A percentile compares a stretch with the other conserved stretches of the same genome.
Evolutionary conservation across 352 stramenopile genomes (phyloP).

Genomic region (Pythium plurisporium): DNA sequence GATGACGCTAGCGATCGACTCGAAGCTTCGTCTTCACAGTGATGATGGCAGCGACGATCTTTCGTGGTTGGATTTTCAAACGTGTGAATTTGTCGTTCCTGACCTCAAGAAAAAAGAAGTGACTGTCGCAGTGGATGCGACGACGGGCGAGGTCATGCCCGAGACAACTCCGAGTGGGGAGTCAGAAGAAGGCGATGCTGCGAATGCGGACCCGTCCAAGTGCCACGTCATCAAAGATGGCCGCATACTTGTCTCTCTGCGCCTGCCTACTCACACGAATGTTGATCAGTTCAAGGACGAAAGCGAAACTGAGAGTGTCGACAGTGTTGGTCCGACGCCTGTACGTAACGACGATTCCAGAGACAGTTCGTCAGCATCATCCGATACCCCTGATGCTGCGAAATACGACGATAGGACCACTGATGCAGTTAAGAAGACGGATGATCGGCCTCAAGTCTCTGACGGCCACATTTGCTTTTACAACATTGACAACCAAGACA

Average conservation of each 20-base stretch:
- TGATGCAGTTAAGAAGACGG: neutral
- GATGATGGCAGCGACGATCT: conserved; percentile 37
- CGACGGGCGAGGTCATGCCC: conserved; percentile 12
- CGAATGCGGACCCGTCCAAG: neutral
- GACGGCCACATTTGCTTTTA: conserved; percentile 71
- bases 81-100: conserved; percentile 44
- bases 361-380: neutral
- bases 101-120: conserved; percentile 25
- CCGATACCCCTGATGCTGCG: neutral
- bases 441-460: conserved; percentile 37
- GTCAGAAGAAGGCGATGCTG: neutral
- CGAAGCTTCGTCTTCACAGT: conserved; percentile 48
- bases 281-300: conserved; percentile 13
- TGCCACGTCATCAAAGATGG: conserved; percentile 9
- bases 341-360: conserved; percentile 1
- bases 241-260: conserved; percentile 6
- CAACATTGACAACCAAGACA: conserved; percentile 52
- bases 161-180: neutral
- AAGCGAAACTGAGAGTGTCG: neutral
- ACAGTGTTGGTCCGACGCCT: conserved; percentile 2
- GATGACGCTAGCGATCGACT: conserved; percentile 47
- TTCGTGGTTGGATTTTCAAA: conserved; percentile 46
- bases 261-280: conserved; percentile 17
- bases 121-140: conserved; percentile 15
- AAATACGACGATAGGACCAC: neutral